Base-by-base conservation (phyloP, 306 rosid species). In the Mucuna pruriens region DNA sequence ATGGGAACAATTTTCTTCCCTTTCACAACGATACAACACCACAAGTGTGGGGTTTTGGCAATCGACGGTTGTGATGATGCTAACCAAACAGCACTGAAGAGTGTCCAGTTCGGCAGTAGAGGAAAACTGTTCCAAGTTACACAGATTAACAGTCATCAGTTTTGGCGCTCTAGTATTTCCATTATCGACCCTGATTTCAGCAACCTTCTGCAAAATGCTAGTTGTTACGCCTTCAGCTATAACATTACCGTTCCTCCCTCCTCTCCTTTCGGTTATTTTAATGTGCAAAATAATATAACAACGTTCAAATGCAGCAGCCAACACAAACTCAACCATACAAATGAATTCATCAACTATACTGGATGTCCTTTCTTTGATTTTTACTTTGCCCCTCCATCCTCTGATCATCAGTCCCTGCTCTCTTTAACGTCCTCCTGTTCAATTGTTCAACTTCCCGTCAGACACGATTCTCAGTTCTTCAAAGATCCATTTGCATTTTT, bases 31-130 rank as follows among this genome's bases (percentile, higher is more conserved):
- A 0, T 3, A 25, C 48, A 13, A 7, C 4, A 3, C 49, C 45
- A 2, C 6, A 7, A 75, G 0, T 83, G 91, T 74, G 91, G 91
- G 12, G 15, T 49, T 33, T 33, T 68, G 22, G 10, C 67, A 5
- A 79, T 84, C 39, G 12, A 71, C 7, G 51, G 60, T 23, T 86
- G 89, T 38, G 57, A 74, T 22, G 31, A 73, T 20, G 4, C 0
- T 6, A 73, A 74, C 61, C 44, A 11, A 63, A 42, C 7, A 44
- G 49, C 73, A 13, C 0, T 0, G 2, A 74, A 74, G 52, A n/a
- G 1, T 45, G 33, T 79, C 11, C 65, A 20, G 17, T 44, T 88
- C 5, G 36, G 0, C 39, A 26, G 5, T 10, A 62, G 57, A 42
- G 78, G 87, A 25, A 23, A 7, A 54, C 1, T 16, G 25, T 70